Conservation (phyloP, 2,329 filamentous ascomycete genomes). For the Calonectria hongkongensis region DNA sequence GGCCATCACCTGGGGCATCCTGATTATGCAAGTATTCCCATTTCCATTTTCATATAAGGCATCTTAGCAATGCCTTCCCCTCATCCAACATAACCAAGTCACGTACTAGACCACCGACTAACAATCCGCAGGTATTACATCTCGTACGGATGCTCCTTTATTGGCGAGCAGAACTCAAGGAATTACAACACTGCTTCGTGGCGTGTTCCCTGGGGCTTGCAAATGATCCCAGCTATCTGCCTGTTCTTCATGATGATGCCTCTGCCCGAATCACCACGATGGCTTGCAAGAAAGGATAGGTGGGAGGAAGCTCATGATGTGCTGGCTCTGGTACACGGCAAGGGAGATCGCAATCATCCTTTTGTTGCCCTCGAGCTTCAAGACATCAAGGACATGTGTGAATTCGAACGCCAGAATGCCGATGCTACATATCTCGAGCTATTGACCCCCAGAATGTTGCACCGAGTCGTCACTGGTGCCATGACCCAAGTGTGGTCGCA, state of each 20-base stretch:
- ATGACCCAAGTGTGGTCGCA: slow-evolving; percentile 75
- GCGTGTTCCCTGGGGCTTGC: slow-evolving; percentile 78
- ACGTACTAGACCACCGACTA: too few species aligned
- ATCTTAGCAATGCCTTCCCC: too few species aligned
- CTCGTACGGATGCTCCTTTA: slow-evolving; percentile 78
- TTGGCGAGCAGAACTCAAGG: slow-evolving; percentile 61
- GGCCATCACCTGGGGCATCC: slow-evolving; percentile 78
- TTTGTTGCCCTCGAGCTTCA: slow-evolving; percentile 81
- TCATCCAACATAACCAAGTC: too few species aligned
- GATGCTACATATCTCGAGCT: slow-evolving; percentile 84
- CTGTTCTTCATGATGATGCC: slow-evolving; percentile 76
- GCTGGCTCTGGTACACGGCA: slow-evolving; percentile 76
- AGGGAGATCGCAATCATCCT: slow-evolving; percentile 77
- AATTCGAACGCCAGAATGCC: slow-evolving; percentile 82
- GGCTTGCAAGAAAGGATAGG: slow-evolving; percentile 78
- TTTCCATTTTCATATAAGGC: too few species aligned
- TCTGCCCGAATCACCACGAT: slow-evolving; percentile 77
- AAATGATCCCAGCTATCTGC: slow-evolving; percentile 77
- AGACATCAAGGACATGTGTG: slow-evolving; percentile 83
- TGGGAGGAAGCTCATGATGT: slow-evolving; percentile 75
- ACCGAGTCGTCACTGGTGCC: slow-evolving; percentile 70
- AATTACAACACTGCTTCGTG: slow-evolving; percentile 72
- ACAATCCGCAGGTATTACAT: slow-evolving; percentile 76
- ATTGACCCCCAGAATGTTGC: slow-evolving; percentile 79
- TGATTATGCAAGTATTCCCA: slow-evolving; percentile 58